phyloP scores from a whole-genome alignment of 2,329 filamentous ascomycete genomes.

The Fusarium sp. region DNA sequence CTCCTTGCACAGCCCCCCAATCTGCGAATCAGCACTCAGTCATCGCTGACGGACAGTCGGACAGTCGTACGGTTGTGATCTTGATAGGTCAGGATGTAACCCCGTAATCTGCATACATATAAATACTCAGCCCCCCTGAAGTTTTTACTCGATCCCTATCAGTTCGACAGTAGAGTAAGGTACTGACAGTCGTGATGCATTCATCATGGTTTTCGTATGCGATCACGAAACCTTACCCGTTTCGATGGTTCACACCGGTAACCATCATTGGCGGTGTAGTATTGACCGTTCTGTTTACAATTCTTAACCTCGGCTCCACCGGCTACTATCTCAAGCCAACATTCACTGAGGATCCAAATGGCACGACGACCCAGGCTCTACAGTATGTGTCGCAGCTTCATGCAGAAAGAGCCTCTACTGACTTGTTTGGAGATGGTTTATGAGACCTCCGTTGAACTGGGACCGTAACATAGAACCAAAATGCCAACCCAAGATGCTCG shows the following conservation, averaged over 20 bases:
- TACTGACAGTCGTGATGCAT: conserved; percentile 4
- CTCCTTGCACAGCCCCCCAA: background rate
- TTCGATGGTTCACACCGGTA: conserved; percentile 31
- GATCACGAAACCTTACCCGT: conserved; percentile 24
- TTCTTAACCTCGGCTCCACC: conserved; percentile 33
- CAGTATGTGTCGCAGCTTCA: background rate
- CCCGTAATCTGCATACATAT: too few species aligned
- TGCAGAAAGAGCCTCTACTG: background rate
- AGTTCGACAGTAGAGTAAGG: too few species aligned
- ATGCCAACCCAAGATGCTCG: conserved; percentile 24
- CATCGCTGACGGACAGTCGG: too few species aligned
- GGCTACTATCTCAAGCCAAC: conserved; percentile 21
- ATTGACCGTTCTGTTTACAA: conserved; percentile 7
- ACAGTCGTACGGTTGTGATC: too few species aligned
- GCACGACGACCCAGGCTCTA: background rate
- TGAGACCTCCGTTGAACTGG: conserved; percentile 32
- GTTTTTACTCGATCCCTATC: accelerated
- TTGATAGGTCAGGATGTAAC: too few species aligned
- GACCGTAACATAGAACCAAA: conserved; percentile 10
- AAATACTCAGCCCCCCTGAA: too few species aligned
- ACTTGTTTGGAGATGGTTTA: conserved; percentile 14
- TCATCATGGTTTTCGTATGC: conserved; percentile 32
- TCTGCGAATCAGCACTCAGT: too few species aligned
- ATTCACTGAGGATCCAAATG: conserved; percentile 28
- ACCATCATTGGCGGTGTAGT: background rate